These are phyloP conservation scores for Fusarium paranaense DNA, from an alignment of 2,329 filamentous ascomycete species.

Conservation along the genomic window DNA sequence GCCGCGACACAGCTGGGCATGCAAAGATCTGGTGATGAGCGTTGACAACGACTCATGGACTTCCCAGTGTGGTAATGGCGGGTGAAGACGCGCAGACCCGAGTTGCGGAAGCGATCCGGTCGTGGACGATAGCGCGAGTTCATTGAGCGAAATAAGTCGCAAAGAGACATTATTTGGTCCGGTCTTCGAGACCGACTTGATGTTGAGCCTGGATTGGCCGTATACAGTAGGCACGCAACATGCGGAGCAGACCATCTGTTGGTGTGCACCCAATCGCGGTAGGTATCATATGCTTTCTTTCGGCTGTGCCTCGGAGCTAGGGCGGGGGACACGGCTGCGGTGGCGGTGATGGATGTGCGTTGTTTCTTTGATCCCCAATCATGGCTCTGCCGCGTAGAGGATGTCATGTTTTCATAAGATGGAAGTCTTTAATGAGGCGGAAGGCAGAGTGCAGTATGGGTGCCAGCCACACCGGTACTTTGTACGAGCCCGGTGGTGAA, in stretches of 20 bases:
- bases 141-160: constrained; percentile 20
- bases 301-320: constrained; percentile 42
- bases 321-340: constrained; percentile 18
- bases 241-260: constrained; percentile 4
- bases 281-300: constrained; percentile 37
- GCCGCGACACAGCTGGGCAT: constrained; percentile 26
- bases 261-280: constrained; percentile 24
- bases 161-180: constrained; percentile 12
- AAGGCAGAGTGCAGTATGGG: not conserved
- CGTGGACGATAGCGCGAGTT: constrained; percentile 21
- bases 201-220: constrained; percentile 21
- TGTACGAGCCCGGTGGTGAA: constrained; percentile 5
- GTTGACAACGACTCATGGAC: constrained; percentile 15
- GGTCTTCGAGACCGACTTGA: constrained; percentile 11
- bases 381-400: constrained; percentile 4
- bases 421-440: not conserved
- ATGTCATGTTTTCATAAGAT: constrained; percentile 12
- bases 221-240: constrained; percentile 5
- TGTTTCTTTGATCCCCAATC: constrained; percentile 32
- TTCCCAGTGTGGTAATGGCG: constrained; percentile 16
- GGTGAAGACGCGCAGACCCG: constrained; percentile 21
- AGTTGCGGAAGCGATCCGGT: constrained; percentile 24
- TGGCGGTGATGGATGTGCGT: constrained; percentile 32
- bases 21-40: constrained; percentile 38
- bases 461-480: constrained; percentile 9